Percentiles rank a stretch among this genome's conserved stretches.
These are phyloP conservation scores for Starmerella ratchasimensis DNA, from an alignment of 805 yeast species.

Conservation along the genomic window DNA sequence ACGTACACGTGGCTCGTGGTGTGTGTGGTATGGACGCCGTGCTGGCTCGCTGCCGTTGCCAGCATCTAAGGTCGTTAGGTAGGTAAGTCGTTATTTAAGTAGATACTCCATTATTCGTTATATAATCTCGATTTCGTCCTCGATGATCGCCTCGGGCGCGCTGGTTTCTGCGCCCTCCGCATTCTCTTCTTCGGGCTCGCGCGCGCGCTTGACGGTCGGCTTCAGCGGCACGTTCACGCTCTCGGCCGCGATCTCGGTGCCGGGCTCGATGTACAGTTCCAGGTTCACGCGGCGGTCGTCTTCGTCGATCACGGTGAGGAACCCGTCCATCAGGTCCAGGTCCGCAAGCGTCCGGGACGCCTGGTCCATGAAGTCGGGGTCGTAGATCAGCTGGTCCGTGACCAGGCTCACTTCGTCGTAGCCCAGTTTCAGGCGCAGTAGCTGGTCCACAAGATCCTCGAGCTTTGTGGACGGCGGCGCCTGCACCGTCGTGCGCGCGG, in stretches of 20 bases:
- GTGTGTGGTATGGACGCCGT: slow-evolving; percentile 66
- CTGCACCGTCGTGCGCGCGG: slow-evolving; percentile 24
- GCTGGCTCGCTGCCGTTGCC: slow-evolving; percentile 40
- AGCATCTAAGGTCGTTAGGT: neutral
- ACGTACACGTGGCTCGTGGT: slow-evolving; percentile 80
- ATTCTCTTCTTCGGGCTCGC: slow-evolving; percentile 11
- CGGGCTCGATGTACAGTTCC: slow-evolving; percentile 24
- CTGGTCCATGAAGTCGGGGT: slow-evolving; percentile 80
- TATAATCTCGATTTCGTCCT: neutral
- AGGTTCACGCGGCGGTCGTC: slow-evolving; percentile 53
- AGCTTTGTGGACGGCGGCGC: slow-evolving; percentile 29
- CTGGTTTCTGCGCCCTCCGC: too few species aligned
- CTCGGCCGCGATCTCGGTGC: slow-evolving; percentile 17
- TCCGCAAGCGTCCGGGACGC: slow-evolving; percentile 34
- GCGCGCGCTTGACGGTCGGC: slow-evolving; percentile 15
- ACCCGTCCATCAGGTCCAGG: slow-evolving; percentile 50
- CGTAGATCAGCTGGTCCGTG: slow-evolving; percentile 58
- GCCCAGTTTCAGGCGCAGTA: slow-evolving; percentile 36
- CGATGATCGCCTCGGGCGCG: neutral
- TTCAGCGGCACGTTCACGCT: slow-evolving; percentile 18
- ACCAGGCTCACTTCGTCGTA: slow-evolving; percentile 45
- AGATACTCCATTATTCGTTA: neutral
- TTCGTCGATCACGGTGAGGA: slow-evolving; percentile 66
- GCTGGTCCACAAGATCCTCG: slow-evolving; percentile 35
- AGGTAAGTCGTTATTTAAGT: neutral